Base-by-base conservation (phyloP, 1,284 basidiomycete species). In the Albatrellus sp. region DNA sequence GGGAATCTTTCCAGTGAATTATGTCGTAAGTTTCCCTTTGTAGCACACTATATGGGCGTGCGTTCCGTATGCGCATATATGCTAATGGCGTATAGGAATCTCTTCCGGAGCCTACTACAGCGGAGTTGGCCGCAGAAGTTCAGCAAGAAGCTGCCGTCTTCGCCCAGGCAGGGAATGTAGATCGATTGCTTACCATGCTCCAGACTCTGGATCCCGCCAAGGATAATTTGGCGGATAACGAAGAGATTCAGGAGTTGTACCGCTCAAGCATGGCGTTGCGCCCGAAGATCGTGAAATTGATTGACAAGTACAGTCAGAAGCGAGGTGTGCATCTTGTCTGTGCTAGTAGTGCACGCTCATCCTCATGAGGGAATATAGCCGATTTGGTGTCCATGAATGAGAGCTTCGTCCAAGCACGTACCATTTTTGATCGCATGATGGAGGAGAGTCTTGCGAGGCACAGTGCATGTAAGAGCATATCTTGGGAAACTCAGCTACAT, bases 1-100 rank as follows among this genome's bases (percentile, higher is more conserved):
- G 7, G 96, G 96, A 11, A 98, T 99, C 49, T 98, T 99, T 63
- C 94, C 96, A 0, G 90, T 97, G 34, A 98, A 96, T 58, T 98
- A 98, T 65, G 90, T 98, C 52, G 87, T 89, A 55, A 24, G 82
- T 71, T 16, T 28, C 33, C 16, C 28, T 5, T 11, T 44, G 24
- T 7, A 24, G 24, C 24, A 24, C 24, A 24, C 7, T 24, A 4
- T 24, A 7, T 24, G 4, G 7, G 24, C 24, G 7, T 37, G 17
- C 16, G 17, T 32, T 7, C n/a, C 24, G 37, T n/a, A 12, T 50
- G 36, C 39, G 50, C 9, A 37, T 28, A 11, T 14, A 40, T 47
- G 17, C 44, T 31, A 31, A 14, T 10, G 11, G 16, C 14, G n/a
- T 47, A 35, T 8, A 89, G 86, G 90, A 97, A 75, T 70, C 86